Conservation (phyloP, 1,284 basidiomycete species). For the Cutaneotrichosporon cavernicola region DNA sequence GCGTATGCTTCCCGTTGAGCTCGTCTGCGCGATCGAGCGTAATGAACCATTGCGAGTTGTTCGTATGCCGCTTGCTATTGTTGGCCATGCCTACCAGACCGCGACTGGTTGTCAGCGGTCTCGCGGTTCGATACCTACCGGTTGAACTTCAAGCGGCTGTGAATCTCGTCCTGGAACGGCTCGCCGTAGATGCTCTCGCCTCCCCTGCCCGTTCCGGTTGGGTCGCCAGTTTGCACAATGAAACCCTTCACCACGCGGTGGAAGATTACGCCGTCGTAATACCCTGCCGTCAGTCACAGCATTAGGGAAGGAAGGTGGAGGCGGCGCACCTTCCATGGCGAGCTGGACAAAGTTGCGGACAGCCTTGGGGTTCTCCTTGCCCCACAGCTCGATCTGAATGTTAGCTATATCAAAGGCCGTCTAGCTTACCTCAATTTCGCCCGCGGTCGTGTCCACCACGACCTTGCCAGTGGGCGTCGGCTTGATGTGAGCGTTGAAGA, state of each 20-base stretch:
- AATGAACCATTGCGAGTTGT: conserved; percentile 87
- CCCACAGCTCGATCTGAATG: conserved; percentile 79
- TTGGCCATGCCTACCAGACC: conserved; percentile 95
- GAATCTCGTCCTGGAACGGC: conserved; percentile 90
- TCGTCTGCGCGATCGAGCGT: conserved; percentile 86
- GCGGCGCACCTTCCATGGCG: conserved; percentile 76
- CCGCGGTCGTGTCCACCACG: conserved; percentile 82
- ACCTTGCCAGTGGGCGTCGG: conserved; percentile 75
- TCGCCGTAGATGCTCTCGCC: conserved; percentile 92
- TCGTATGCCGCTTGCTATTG: conserved; percentile 75
- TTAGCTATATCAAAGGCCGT: not conserved
- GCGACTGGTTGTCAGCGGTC: conserved; percentile 63
- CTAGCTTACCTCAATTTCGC: conserved; percentile 69
- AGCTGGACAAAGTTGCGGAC: conserved; percentile 89
- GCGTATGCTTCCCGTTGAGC: conserved; percentile 80
- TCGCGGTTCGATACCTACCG: conserved; percentile 27
- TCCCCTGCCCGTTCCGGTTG: conserved; percentile 82
- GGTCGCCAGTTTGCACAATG: conserved; percentile 93
- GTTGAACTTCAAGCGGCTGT: conserved; percentile 68
- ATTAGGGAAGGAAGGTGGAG: conserved; percentile 6
- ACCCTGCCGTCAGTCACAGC: conserved; percentile 64
- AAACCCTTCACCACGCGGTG: conserved; percentile 81
- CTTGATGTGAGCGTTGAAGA: conserved; percentile 24
- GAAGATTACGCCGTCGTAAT: conserved; percentile 92
- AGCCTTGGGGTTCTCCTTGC: conserved; percentile 89